Conservation (phyloP, 768 basidiomycete species). For the Boletus subcaerulescens region DNA sequence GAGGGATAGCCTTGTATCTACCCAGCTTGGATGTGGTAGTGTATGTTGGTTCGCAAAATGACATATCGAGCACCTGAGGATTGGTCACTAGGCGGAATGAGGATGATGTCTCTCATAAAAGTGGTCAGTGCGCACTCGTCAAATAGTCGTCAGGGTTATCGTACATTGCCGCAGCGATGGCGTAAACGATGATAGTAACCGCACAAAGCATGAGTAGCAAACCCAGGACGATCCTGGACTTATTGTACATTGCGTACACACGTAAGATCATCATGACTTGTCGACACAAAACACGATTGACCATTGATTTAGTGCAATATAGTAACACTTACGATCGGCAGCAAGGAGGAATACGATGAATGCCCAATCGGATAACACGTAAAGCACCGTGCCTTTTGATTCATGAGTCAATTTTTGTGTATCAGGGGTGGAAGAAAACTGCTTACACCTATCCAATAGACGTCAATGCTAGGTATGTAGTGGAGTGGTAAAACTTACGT, state of each 20-base stretch:
- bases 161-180: not conserved
- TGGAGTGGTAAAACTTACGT: constrained; percentile 1
- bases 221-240: constrained; percentile 11
- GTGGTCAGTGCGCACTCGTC: constrained; percentile 2
- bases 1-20: constrained; percentile 10
- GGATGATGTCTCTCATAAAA: not conserved
- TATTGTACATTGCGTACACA: constrained; percentile 23
- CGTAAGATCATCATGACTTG: constrained; percentile 25
- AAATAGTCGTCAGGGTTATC: constrained; percentile 6
- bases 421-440: not conserved
- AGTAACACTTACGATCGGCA: constrained; percentile 15
- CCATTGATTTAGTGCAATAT: not conserved
- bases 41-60: constrained; percentile 9
- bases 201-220: constrained; percentile 15
- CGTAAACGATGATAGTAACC: not conserved
- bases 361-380: not conserved
- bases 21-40: not conserved
- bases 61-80: constrained; percentile 11
- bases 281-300: not conserved
- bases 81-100: constrained; percentile 9
- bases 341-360: constrained; percentile 16
- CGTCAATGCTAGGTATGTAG: not conserved
- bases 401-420: not conserved
- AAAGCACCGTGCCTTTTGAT: constrained; percentile 9
- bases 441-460: constrained; percentile 17